phyloP scores from a whole-genome alignment of 2,329 filamentous ascomycete species.

The Colletotrichum sp. region DNA sequence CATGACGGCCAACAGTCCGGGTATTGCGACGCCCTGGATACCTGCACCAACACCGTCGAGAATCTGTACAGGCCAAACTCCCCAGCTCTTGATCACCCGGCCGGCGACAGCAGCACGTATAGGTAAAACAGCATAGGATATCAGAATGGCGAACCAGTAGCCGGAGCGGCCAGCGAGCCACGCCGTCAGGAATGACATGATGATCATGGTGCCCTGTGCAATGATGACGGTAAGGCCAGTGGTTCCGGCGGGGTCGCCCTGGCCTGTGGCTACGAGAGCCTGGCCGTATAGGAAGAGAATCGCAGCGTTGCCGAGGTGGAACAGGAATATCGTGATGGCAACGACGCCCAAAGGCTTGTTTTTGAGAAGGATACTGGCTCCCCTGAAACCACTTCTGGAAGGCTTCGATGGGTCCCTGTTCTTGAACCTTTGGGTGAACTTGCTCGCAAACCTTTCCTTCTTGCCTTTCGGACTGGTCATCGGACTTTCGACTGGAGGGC shows the following conservation, averaged over 20 bases:
- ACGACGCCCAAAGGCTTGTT: background rate
- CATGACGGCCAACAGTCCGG: constrained; percentile 2
- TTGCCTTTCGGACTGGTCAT: background rate
- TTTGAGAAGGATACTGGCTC: background rate
- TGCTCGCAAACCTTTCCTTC: background rate
- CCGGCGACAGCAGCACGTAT: constrained; percentile 6
- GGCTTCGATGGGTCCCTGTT: background rate
- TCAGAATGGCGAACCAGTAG: background rate
- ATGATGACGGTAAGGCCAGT: constrained; percentile 14
- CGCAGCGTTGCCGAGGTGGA: constrained; percentile 11
- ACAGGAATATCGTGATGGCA: background rate
- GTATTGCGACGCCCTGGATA: constrained; percentile 11
- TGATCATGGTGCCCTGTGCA: constrained; percentile 9
- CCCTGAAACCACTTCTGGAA: background rate
- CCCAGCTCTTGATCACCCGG: background rate
- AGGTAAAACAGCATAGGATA: background rate
- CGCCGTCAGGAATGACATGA: background rate
- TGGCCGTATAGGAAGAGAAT: constrained; percentile 12
- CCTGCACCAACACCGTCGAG: constrained; percentile 14
- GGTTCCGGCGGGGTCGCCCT: constrained; percentile 8
- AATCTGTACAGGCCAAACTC: constrained; percentile 8
- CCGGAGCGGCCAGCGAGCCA: constrained; percentile 3
- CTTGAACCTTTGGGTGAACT: background rate
- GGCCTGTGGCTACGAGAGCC: constrained; percentile 2
- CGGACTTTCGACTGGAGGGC: background rate